Base-by-base conservation (phyloP, 2,329 filamentous ascomycete species). In the Microsporum canis region DNA sequence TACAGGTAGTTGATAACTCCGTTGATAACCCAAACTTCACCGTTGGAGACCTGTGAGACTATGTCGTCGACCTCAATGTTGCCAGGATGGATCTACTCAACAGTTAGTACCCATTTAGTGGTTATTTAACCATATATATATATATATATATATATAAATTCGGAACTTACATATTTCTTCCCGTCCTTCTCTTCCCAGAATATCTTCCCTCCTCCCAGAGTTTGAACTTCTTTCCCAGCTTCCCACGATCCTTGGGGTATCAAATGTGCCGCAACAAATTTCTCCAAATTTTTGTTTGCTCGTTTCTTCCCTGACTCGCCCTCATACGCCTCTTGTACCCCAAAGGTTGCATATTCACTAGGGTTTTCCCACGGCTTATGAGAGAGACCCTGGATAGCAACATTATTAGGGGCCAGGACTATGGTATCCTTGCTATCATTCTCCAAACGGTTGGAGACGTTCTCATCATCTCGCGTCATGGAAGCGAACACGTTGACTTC, bases 241-340 rank as follows among this genome's bases (percentile, higher is more conserved):
- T 77, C 74, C 91, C 92, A 97, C 0, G 91, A 90, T 68, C 84
- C 88, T 3, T 75, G 73, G 0, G 84, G 80, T 3, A 97, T 81
- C 59, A 96, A 80, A 75, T 99, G 94, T 53, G 87, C 87, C 76
- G 95, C 87, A 1, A 95, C 89, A 72, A 97, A 97, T 43, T 82
- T 79, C 69, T 81, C 80, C 64, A 97, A 72, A 69, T 97, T 97
- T 66, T 77, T 77, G 64, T 84, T 82, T 5, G 94, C 92, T 57
- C 91, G 81, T 61, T 90, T 85, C 69, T 87, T 82, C 0, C 91
- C 92, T 14, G 84, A 83, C 0, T 80, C 77, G 0, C 91, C 91
- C 55, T 88, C 84, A 70, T 96, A 96, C 0, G 87, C 89, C 36
- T 85, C 75, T 1, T 68, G 66, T 41, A 81, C 79, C 0, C 89